Percentiles rank a stretch among this genome's conserved stretches.
Conservation (phyloP, 768 basidiomycete genomes). For the Xerocomus spinulosus region DNA sequence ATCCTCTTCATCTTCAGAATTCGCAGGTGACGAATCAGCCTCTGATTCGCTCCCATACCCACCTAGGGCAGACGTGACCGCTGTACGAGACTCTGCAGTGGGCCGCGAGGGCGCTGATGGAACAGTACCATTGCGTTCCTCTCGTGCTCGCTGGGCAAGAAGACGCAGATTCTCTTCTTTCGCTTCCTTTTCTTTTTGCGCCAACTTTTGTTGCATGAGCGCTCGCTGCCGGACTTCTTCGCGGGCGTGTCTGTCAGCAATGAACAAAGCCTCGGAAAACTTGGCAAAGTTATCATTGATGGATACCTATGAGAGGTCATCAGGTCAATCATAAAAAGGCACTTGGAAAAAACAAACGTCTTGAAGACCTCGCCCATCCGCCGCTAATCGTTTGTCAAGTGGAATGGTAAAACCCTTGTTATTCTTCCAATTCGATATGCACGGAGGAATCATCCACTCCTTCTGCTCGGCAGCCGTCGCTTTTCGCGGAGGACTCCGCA, state of each 20-base stretch:
- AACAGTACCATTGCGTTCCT: conserved; percentile 80
- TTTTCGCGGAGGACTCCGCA: conserved; percentile 92
- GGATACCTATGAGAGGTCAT: conserved; percentile 59
- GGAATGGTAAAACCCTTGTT: conserved; percentile 99
- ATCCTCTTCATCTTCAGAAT: conserved; percentile 58
- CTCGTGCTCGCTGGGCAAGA: conserved; percentile 91
- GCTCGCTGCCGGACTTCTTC: conserved; percentile 96
- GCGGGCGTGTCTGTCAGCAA: conserved; percentile 95
- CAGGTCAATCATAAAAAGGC: neutral
- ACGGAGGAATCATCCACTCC: conserved; percentile 99
- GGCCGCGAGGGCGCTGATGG: conserved; percentile 58
- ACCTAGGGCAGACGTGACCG: conserved; percentile 71
- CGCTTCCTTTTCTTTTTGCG: conserved; percentile 91
- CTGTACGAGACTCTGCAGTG: conserved; percentile 61
- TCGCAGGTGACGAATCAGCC: conserved; percentile 42
- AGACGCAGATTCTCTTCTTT: conserved; percentile 95
- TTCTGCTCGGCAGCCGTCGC: conserved; percentile 97
- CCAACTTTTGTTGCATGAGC: conserved; percentile 98
- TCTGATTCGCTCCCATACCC: conserved; percentile 84
- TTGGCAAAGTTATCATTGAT: conserved; percentile 99
- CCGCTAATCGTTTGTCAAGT: conserved; percentile 94
- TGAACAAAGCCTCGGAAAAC: conserved; percentile 92
- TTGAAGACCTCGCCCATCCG: conserved; percentile 96
- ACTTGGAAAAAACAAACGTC: conserved; percentile 58
- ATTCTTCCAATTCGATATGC: conserved; percentile 99